These are phyloP conservation scores for Fusarium nisikadoi DNA, from an alignment of 2,329 filamentous ascomycete species.

Conservation along the genomic window DNA sequence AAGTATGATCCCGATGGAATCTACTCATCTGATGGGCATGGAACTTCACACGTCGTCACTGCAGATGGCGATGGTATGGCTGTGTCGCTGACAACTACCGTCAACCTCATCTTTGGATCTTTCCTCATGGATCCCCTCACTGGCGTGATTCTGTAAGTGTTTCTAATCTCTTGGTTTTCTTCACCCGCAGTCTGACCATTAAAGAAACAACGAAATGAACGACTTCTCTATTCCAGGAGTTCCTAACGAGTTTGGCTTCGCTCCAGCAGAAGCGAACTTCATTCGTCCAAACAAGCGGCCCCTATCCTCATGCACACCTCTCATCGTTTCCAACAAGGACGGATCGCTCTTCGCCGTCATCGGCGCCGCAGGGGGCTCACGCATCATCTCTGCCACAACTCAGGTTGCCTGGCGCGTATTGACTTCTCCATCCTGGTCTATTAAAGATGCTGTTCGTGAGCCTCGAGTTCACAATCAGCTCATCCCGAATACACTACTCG, in stretches of 20 bases:
- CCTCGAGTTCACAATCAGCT: constrained; percentile 86
- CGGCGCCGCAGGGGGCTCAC: constrained; percentile 82
- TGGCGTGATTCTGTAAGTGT: constrained; percentile 75
- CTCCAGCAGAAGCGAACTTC: constrained; percentile 82
- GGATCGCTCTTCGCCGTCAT: constrained; percentile 74
- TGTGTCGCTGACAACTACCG: constrained; percentile 84
- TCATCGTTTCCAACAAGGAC: constrained; percentile 74
- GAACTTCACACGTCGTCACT: constrained; percentile 78
- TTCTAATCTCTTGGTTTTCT: constrained; percentile 48
- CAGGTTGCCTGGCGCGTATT: constrained; percentile 79
- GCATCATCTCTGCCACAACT: constrained; percentile 84
- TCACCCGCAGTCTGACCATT: rapidly evolving
- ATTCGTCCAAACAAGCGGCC: constrained; percentile 84
- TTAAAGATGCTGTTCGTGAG: constrained; percentile 69
- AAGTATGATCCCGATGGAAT: constrained; percentile 77
- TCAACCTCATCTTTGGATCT: constrained; percentile 88
- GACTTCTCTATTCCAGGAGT: constrained; percentile 87
- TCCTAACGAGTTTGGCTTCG: constrained; percentile 85
- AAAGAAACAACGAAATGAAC: constrained; percentile 71
- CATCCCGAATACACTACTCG: constrained; percentile 72
- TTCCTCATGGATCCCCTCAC: constrained; percentile 82
- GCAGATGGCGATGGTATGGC: constrained; percentile 80
- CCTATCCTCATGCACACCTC: constrained; percentile 82
- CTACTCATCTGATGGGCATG: constrained; percentile 75
- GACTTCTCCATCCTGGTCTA: constrained; percentile 66